Base-by-base conservation (phyloP, 2,329 filamentous ascomycete species). In the Arthrocladium fulminans region DNA sequence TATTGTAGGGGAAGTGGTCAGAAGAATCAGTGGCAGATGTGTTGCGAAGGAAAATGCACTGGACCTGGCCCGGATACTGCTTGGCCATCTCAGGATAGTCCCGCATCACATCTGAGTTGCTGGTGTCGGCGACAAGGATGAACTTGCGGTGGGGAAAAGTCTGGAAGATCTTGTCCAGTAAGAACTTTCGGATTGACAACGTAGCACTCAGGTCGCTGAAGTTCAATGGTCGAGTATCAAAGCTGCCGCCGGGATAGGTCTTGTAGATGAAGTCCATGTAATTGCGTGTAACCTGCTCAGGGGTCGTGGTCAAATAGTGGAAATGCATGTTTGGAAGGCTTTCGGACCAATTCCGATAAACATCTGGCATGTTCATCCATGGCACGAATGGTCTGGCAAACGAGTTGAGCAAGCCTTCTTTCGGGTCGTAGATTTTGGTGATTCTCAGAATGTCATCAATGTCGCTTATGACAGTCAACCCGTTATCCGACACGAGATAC, bases 371-470 rank as follows among this genome's bases (percentile, higher is more conserved):
- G 65, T 88, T 83, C 72, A 83, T 72, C 85, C 85, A 89, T 0
- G 77, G 73, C 0, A 72, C 75, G 61, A 86, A 89, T 0, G 81
- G 72, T 3, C 78, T 75, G 0, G 84, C 84, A 59, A 89, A 88
- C 0, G 83, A 81, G 67, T 89, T 89, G 9, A 88, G 70, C 0
- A 89, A 70, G 3, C 85, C 86, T 60, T 88, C 76, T 54, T 80
- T 78, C 0, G 85, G 85, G 41, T 84, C 65, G 63, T 86, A 89
- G 61, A 89, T 89, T 65, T 87, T 86, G 48, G 85, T 89, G 1
- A 88, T 69, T n/a, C 85, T 80, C 0, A 88, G 74, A 50, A 88
- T 87, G 60, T 89, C 86, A 56, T 88, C 85, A 52, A 89, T 86
- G 59, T 89, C 86, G 1, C 80, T 85, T 56, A 89, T 70, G 51